phyloP scores from a whole-genome alignment of 768 basidiomycete genomes.

The Lactifluus piperatus region DNA sequence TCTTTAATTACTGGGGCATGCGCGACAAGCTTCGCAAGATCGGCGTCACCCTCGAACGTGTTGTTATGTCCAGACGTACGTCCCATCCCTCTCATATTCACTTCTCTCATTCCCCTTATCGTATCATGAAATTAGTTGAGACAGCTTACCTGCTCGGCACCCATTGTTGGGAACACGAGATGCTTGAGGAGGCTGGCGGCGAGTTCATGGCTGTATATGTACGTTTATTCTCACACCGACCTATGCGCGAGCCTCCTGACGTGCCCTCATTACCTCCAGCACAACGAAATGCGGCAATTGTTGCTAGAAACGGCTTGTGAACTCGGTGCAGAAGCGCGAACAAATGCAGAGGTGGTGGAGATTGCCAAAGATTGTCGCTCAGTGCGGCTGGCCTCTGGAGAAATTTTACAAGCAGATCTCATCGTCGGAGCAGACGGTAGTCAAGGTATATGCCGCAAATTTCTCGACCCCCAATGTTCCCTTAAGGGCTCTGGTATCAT shows the following conservation, averaged over 20 bases:
- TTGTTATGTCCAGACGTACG: conserved; percentile 24
- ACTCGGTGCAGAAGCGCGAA: conserved; percentile 24
- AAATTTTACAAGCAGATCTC: conserved; percentile 27
- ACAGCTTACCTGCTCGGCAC: conserved; percentile 23
- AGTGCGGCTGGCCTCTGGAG: conserved; percentile 26
- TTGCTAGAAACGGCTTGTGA: conserved; percentile 26
- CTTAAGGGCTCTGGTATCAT: conserved; percentile 20
- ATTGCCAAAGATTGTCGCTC: conserved; percentile 22
- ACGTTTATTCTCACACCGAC: background rate
- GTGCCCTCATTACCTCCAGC: conserved; percentile 19
- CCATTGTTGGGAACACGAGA: conserved; percentile 25
- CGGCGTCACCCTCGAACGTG: conserved; percentile 19
- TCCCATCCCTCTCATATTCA: background rate
- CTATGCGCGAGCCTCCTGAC: too few relatives aligned
- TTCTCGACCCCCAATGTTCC: conserved; percentile 10
- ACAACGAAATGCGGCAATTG: conserved; percentile 27
- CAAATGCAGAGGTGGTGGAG: conserved; percentile 24
- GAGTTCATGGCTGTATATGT: conserved; percentile 28
- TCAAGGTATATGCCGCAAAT: conserved; percentile 22
- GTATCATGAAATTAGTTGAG: conserved; percentile 2
- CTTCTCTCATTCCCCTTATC: background rate
- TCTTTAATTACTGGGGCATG: conserved; percentile 32
- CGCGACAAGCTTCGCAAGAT: conserved; percentile 22
- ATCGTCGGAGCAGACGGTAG: conserved; percentile 32
- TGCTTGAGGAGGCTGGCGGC: conserved; percentile 26